Evolutionary conservation across 768 basidiomycete genomes (phyloP), one percentile per base, ranked within the genome.

Genomic region (Obba rivulosa): DNA sequence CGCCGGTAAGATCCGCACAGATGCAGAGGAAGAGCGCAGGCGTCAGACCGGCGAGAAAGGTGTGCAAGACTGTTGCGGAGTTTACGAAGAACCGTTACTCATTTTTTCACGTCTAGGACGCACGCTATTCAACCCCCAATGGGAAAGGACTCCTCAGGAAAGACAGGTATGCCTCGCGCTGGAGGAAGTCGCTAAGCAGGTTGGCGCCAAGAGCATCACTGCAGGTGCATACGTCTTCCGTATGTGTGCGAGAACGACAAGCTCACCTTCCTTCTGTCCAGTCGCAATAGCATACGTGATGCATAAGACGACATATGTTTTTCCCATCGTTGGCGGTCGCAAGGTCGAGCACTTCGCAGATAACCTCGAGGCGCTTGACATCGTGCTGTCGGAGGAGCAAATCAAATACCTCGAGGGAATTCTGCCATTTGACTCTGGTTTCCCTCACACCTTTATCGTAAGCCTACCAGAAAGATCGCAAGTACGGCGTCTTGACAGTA

Each of bases 221-320:
- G 64, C 79, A 22, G 73, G 76, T 76, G 50, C 9, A 8, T 4
- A 7, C 46, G 67, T 59, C 34, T 14, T 37, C 22, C 37, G 2
- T 11, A 37, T 22, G 28, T 9, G 36, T 44, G 8, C 22, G 24
- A 17, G 39, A 14, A 37, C 8, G 20, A 2, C 8, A 11, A 11
- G 42, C 37, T 34, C 25, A 34, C 4, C 17, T 18, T 10, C 16
- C 36, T 58, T 7, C 9, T 40, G 11, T 20, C 16, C 36, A 74
- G 75, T 78, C 2, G 76, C 77, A 7, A 74, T 81, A 49, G 76
- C 77, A 11, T 80, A 78, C 50, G 62, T 80, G 8, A 64, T 80
- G 63, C 74, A 78, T 34, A 81, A 80, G 59, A 66, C 73, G 3
- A 70, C 74, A 0, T 77, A 68, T 44, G 75, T 77, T 0, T 79